These are phyloP conservation scores for Zasmidium citrigriseum DNA, from an alignment of 2,329 filamentous ascomycete species.

Conservation along the genomic window DNA sequence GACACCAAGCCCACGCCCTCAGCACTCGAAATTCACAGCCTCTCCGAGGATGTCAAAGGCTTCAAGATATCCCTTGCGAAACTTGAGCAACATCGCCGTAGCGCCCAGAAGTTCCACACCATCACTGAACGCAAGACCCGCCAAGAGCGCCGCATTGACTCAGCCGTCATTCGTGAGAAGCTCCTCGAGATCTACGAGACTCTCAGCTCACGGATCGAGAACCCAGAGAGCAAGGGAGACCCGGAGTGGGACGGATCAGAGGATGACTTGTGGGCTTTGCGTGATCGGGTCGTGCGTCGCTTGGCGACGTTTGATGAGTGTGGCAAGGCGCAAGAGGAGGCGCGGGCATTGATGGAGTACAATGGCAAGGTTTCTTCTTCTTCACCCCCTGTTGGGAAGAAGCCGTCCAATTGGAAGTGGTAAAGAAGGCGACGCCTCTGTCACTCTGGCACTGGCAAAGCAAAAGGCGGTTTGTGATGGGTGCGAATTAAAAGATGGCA, in stretches of 20 bases:
- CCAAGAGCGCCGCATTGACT: conserved; percentile 1
- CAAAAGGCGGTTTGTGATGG: too few species aligned
- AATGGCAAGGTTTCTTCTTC: too few species aligned
- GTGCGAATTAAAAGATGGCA: too few species aligned
- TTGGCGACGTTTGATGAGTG: conserved; percentile 12
- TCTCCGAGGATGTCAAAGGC: too few species aligned
- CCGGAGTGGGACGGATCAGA: conserved; percentile 10
- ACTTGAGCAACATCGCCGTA: too few species aligned
- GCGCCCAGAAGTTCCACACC: neutral
- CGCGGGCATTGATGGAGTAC: neutral
- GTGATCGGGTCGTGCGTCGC: conserved; percentile 11
- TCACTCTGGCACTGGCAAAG: too few species aligned
- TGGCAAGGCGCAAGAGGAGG: conserved; percentile 7
- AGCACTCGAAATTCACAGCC: too few species aligned
- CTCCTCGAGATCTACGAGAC: conserved; percentile 5
- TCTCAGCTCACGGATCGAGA: neutral
- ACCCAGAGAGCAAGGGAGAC: conserved; percentile 3
- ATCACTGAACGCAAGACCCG: neutral
- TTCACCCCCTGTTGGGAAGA: too few species aligned
- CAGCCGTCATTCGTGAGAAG: neutral
- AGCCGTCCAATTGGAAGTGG: too few species aligned
- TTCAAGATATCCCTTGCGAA: too few species aligned
- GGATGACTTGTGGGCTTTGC: conserved; percentile 17
- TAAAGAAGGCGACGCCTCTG: too few species aligned
- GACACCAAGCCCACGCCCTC: too few species aligned